A percentile compares a stretch with the other conserved stretches of the same genome.
These are phyloP conservation scores for Atkinsonella texensis DNA, from an alignment of 2,329 filamentous ascomycete genomes.

Conservation along the genomic window DNA sequence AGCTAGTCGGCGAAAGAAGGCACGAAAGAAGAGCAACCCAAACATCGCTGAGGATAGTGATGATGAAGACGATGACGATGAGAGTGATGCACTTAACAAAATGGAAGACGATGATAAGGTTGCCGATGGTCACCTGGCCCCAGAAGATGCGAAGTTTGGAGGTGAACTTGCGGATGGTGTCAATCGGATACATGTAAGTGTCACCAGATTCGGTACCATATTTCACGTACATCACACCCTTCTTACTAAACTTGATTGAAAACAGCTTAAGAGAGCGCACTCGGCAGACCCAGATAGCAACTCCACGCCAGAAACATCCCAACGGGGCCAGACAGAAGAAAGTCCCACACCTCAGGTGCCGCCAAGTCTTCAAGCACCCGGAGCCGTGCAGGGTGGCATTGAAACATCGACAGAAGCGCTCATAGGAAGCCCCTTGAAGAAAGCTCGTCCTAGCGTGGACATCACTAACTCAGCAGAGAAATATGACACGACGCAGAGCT, in stretches of 20 bases:
- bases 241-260: slow-evolving; percentile 7
- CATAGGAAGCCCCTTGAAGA: slow-evolving; percentile 65
- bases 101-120: slow-evolving; percentile 56
- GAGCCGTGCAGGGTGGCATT: slow-evolving; percentile 19
- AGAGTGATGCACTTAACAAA: slow-evolving; percentile 48
- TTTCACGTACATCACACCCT: background rate
- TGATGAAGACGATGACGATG: slow-evolving; percentile 59
- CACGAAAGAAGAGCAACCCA: slow-evolving; percentile 51
- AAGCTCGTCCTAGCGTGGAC: slow-evolving; percentile 50
- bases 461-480: slow-evolving; percentile 14
- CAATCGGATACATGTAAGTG: slow-evolving; percentile 64
- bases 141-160: slow-evolving; percentile 60
- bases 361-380: slow-evolving; percentile 5
- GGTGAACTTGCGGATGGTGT: slow-evolving; percentile 72
- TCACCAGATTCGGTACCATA: background rate
- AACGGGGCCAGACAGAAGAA: slow-evolving; percentile 32
- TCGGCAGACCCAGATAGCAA: slow-evolving; percentile 54
- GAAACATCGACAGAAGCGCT: slow-evolving; percentile 25
- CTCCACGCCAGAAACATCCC: slow-evolving; percentile 21
- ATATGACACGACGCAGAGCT: slow-evolving; percentile 18
- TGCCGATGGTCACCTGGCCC: slow-evolving; percentile 44
- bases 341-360: slow-evolving; percentile 19
- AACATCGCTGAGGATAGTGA: slow-evolving; percentile 63
- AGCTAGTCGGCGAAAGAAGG: slow-evolving; percentile 40
- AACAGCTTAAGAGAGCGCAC: slow-evolving; percentile 68